These are phyloP conservation scores for Nakataea oryzae DNA, from an alignment of 2,329 filamentous ascomycete species.

Conservation along the genomic window DNA sequence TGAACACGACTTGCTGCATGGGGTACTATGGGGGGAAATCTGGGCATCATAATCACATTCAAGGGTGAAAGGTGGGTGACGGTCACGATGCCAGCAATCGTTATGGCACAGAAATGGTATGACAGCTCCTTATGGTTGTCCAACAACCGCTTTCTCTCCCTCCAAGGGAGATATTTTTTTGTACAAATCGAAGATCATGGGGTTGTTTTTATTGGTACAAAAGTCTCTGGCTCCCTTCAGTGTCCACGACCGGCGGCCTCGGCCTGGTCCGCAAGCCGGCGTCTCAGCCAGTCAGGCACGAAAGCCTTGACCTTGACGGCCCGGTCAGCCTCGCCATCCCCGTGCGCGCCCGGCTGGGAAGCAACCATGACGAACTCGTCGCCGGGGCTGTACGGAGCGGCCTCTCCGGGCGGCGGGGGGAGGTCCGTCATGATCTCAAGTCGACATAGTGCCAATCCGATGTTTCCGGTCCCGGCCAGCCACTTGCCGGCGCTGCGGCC, in stretches of 20 bases:
- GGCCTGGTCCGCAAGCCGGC: constrained; percentile 20
- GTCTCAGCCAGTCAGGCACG: constrained; percentile 65
- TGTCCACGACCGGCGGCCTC: not conserved
- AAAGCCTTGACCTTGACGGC: constrained; percentile 63
- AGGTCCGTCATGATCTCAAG: constrained; percentile 86
- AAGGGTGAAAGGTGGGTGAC: no score
- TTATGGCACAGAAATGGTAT: no score
- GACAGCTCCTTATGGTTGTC: no score
- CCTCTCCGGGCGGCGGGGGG: constrained; percentile 46
- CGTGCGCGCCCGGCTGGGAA: constrained; percentile 16
- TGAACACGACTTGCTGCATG: no score
- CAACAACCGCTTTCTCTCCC: no score
- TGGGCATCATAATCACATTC: no score
- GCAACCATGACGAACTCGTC: constrained; percentile 48
- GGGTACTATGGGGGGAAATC: no score
- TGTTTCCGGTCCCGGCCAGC: constrained; percentile 63
- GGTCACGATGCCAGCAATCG: no score
- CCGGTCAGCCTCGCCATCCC: constrained; percentile 29
- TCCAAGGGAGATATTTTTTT: not conserved
- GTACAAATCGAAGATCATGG: not conserved
- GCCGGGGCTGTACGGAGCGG: constrained; percentile 42
- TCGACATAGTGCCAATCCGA: constrained; percentile 79
- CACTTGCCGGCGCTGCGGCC: constrained; percentile 73
- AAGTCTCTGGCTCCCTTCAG: not conserved
- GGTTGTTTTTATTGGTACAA: not conserved